Evolutionary conservation across 305 asterid species (phyloP).

Genomic region (Fraxinus latifolia): DNA sequence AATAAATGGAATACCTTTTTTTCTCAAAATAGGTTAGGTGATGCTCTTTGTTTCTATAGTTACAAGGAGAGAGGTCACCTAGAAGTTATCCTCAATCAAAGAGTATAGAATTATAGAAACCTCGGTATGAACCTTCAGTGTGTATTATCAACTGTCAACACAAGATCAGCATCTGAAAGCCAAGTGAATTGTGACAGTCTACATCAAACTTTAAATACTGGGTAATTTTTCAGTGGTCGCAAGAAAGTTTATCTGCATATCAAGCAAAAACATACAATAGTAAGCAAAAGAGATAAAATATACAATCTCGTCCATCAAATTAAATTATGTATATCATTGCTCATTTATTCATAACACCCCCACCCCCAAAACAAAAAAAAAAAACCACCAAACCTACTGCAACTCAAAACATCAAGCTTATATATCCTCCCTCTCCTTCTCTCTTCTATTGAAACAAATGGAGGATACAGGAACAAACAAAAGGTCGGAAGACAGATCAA

Average conservation of each 20-base stretch:
- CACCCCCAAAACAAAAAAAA: neutral
- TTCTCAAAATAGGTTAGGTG: neutral
- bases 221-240: conserved; percentile 1
- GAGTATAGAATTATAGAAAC: neutral
- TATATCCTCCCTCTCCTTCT: neutral
- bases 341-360: neutral
- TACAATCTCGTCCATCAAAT: neutral
- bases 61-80: conserved; percentile 5
- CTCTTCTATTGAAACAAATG: neutral
- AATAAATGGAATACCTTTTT: neutral
- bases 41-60: neutral
- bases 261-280: neutral
- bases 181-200: neutral
- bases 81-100: conserved; percentile 9
- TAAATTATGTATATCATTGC: neutral
- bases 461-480: neutral
- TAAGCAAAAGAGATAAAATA: neutral
- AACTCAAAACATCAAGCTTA: neutral
- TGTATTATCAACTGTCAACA: neutral
- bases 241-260: neutral
- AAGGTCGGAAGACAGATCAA: neutral
- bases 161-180: conserved; percentile 6
- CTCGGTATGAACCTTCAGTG: neutral
- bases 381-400: neutral
- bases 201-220: neutral